Base-by-base conservation (phyloP, 108 stramenopile genomes). In the Nannochloropsis granulata region DNA sequence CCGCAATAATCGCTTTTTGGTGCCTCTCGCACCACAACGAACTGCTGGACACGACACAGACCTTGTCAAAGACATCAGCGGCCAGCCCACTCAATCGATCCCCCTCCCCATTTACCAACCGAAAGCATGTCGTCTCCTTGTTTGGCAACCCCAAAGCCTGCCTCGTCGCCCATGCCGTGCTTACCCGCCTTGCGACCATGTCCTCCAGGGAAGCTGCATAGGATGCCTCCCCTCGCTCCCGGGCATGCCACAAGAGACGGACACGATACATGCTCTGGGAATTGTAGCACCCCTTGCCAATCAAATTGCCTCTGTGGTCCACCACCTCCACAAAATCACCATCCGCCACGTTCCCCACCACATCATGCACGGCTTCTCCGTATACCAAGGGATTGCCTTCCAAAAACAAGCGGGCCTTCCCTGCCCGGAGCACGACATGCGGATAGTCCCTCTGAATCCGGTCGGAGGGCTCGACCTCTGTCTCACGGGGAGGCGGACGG, bases 1-100 rank as follows among this genome's bases (percentile, higher is more conserved):
- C 90, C n/a, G 44, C 86, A 43, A 45, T 46, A 26, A 91, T 85
- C 24, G 26, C 78, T 7, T 43, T 45, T 83, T 92, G 90, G 83
- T 96, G 94, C 26, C 92, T 91, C 90, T 97, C 95, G 43, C 93
- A 94, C 96, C 96, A 98, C 23, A 94, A 91, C 12, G 97, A 95
- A 19, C 92, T 93, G 43, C 93, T 93, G 93, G 88, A 88, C 21
- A 88, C 88, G 16, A 94, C 94, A 23, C 93, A 86, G 24, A 83
- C 84, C 0, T 91, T 90, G 24, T 92, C 94, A 83, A 96, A 90
- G 10, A 97, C 91, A 86, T 98, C 97, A 21, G 97, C 90, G 24
- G 94, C 95, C 24, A 97, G 87, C 12, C 97, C 97, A 19, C 94
- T 95, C 44, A 96, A 79, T 23, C 92, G 87, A 91, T 97, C 96